Evolutionary conservation across 495 filamentous ascomycete genomes (phyloP), one percentile per base, ranked within the genome.

Genomic region (Penicillium lagena): DNA sequence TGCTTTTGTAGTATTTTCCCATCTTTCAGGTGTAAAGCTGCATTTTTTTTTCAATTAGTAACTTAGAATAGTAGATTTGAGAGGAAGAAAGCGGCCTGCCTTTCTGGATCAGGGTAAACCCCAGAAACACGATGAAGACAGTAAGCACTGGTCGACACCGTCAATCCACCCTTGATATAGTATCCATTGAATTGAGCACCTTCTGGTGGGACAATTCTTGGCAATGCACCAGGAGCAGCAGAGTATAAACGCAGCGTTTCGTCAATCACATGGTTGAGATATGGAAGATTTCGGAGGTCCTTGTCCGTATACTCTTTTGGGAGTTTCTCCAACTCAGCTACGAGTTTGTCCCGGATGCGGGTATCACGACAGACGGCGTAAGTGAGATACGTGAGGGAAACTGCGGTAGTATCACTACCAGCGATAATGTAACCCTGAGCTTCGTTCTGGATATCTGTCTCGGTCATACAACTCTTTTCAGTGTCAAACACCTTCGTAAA

Each of bases 181-280:
- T 51, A 52, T 7, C 59, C 68, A 11, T 49, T 61, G 30, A 72
- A 41, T 0, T 41, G 39, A 5, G 50, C 50, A 2, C 61, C 65
- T 9, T 52, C 55, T 2, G 45, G 10, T 7, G 68, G 65, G 1
- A 68, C 62, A 8, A 55, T 40, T 8, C 80, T 65, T 12, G 59
- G 59, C 11, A 71, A 59, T 2, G 58, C 76, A 12, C 62, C 63
- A 1, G 72, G 66, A 0, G 73, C 71, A 4, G 75, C 72, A 1
- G 71, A 66, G 46, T 81, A 68, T 10, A 83, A 53, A 1, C 80
- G 64, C 32, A 84, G 56, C 0, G 78, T 63, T 55, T 86, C 80
- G 17, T 53, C 56, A 33, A 73, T 63, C 9, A 70, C 56, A 6
- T 54, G 47, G 17, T 63, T 61, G 8, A 75, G 39, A 34, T 72